Evolutionary conservation across 83 land plant species (phyloP).

Genomic region (Isoetes engelmannii): DNA sequence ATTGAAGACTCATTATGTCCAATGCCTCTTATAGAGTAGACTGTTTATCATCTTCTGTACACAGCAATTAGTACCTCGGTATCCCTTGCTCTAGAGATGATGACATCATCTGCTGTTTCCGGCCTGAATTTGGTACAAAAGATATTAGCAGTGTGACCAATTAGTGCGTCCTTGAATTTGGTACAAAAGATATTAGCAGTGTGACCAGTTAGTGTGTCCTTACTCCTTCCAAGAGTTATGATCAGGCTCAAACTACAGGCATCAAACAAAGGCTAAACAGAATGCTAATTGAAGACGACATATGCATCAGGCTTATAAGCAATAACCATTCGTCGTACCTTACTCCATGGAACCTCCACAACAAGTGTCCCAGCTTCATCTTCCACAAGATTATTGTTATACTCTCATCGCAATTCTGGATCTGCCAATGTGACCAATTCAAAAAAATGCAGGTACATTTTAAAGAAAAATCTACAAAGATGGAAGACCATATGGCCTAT

Average conservation of each 20-base stretch:
- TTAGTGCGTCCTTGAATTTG: conserved; percentile 79
- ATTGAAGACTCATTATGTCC: too few relatives aligned
- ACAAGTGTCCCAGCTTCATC: conserved; percentile 52
- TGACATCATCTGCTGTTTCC: conserved; percentile 84
- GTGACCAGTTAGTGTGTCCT: conserved; percentile 90
- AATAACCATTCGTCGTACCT: conserved; percentile 52
- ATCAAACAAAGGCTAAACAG: too few relatives aligned
- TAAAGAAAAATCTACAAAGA: too few relatives aligned
- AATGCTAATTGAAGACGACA: too few relatives aligned
- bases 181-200: conserved; percentile 84
- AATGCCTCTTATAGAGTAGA: too few relatives aligned
- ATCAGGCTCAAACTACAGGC: too few relatives aligned
- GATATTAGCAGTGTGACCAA: conserved; percentile 81
- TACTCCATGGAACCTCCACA: conserved; percentile 79
- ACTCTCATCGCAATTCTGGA: conserved; percentile 52
- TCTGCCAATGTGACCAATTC: conserved; percentile 63
- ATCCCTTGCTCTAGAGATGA: conserved; percentile 92
- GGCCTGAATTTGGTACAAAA: conserved; percentile 92
- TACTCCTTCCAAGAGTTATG: too few relatives aligned
- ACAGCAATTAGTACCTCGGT: too few relatives aligned
- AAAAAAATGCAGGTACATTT: too few relatives aligned
- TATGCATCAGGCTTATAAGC: too few relatives aligned
- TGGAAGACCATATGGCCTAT: too few relatives aligned
- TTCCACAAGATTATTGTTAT: conserved; percentile 60
- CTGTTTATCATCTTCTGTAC: too few relatives aligned